phyloP scores from a whole-genome alignment of 2,329 filamentous ascomycete genomes.

The Cladophialophora carrionii region DNA sequence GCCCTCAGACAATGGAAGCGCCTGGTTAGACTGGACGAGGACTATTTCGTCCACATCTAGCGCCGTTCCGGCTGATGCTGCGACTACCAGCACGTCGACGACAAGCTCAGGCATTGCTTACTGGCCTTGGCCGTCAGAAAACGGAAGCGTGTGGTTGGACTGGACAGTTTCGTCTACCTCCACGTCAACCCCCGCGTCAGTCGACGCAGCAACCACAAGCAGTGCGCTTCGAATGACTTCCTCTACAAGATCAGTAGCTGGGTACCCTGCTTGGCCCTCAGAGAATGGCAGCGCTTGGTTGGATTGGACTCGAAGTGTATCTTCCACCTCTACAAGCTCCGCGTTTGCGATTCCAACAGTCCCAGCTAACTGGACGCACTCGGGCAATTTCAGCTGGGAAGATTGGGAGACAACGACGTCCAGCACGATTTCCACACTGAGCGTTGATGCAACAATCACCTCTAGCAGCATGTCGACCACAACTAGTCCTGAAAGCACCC shows the following conservation, averaged over 20 bases:
- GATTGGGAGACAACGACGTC: constrained; percentile 10
- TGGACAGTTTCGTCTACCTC: constrained; percentile 15
- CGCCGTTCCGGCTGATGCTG: neutral
- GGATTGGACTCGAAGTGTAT: constrained; percentile 7
- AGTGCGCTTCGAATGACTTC: constrained; percentile 3
- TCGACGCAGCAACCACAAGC: constrained; percentile 5
- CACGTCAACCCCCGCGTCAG: neutral
- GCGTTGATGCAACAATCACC: neutral
- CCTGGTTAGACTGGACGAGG: neutral
- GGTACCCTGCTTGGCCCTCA: constrained; percentile 3
- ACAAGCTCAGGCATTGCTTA: constrained; percentile 5
- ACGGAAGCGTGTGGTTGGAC: constrained; percentile 13
- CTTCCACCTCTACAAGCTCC: neutral
- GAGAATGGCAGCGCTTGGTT: constrained; percentile 13
- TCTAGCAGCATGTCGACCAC: neutral
- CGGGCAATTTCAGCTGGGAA: constrained; percentile 4
- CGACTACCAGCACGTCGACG: neutral
- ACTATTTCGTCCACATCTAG: neutral
- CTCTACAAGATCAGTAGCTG: neutral
- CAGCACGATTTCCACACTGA: neutral
- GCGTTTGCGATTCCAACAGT: neutral
- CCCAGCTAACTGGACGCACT: neutral
- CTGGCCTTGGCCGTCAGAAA: constrained; percentile 7
- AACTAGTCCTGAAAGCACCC: neutral
- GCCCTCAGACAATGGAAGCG: neutral